Evolutionary conservation across 1,284 basidiomycete genomes (phyloP), one percentile per base, ranked within the genome.

Genomic region (Pyrrhoderma noxium): DNA sequence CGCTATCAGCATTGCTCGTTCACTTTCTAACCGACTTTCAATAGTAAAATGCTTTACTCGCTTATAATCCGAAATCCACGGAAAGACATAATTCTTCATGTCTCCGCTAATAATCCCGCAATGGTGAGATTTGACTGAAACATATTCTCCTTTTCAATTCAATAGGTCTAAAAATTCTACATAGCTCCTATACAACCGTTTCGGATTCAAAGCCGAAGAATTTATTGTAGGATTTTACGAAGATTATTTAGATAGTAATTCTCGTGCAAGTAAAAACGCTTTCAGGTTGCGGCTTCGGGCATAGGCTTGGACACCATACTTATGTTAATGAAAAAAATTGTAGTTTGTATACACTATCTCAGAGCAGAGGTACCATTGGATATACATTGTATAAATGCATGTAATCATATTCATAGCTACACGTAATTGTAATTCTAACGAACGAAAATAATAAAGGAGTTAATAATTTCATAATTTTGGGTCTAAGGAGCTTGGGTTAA

Each of bases 191-290:
- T 89, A 89, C 65, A 89, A 89, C 57, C 78, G 79, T 48, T 89
- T 89, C 58, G 87, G 87, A 16, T 89, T 89, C 74, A 89, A 89
- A 60, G 83, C 85, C 0, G 86, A 89, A 64, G 84, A 85, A 61
- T 89, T 88, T 57, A 73, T 89, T 35, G 77, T 77, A 23, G 85
- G 83, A 16, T 89, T 89, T 59, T 89, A 89, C 57, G 82, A 86
- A 42, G 74, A 80, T 40, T 89, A 88, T 62, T 67, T 89, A 16
- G 77, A 82, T 59, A 66, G 76, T 3, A 69, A 77, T 19, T 85
- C 83, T 16, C 74, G 77, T 50, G 73, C 74, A 7, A 88, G 85
- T 9, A 87, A 82, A 65, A 89, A 89, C 61, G 87, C 85, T 3
- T 83, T 89, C 65, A 72, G 77, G 39, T 67, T 89, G 49, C 72